Conservation (phyloP, 371 early-diverging fungal genomes). For the Rhizopus stolonifer region DNA sequence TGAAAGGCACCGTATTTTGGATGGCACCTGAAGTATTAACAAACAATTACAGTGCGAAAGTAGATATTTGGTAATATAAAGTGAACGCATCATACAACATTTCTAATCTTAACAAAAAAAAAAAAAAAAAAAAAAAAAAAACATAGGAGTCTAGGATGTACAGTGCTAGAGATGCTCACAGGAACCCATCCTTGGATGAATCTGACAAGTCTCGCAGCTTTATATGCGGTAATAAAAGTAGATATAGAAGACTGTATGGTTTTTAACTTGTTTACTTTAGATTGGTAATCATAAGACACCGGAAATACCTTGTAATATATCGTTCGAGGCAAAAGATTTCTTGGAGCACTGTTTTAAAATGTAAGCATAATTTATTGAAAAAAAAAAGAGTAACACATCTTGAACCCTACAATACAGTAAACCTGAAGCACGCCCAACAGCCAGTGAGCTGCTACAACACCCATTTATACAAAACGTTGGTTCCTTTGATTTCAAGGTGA, state of each 20-base stretch:
- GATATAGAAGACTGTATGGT: no score
- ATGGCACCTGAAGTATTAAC: conserved; percentile 92
- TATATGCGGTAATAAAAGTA: conserved; percentile 52
- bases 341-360: conserved; percentile 68
- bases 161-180: conserved; percentile 95
- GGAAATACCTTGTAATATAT: conserved; percentile 66
- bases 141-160: conserved; percentile 81
- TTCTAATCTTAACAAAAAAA: no score
- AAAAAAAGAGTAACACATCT: not conserved
- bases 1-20: conserved; percentile 62
- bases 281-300: conserved; percentile 76
- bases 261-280: conserved; percentile 25
- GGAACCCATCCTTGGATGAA: conserved; percentile 90
- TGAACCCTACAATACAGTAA: conserved; percentile 28
- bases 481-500: conserved; percentile 47
- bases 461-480: conserved; percentile 44
- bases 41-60: conserved; percentile 76
- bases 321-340: conserved; percentile 69
- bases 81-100: not conserved
- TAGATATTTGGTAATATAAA: conserved; percentile 72
- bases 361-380: conserved; percentile 21
- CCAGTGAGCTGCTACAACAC: conserved; percentile 54
- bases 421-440: conserved; percentile 61
- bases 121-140: no score
- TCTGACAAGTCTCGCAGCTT: conserved; percentile 82